phyloP scores from a whole-genome alignment of 2,329 filamentous ascomycete genomes.

The Botrytis hyacinthi region DNA sequence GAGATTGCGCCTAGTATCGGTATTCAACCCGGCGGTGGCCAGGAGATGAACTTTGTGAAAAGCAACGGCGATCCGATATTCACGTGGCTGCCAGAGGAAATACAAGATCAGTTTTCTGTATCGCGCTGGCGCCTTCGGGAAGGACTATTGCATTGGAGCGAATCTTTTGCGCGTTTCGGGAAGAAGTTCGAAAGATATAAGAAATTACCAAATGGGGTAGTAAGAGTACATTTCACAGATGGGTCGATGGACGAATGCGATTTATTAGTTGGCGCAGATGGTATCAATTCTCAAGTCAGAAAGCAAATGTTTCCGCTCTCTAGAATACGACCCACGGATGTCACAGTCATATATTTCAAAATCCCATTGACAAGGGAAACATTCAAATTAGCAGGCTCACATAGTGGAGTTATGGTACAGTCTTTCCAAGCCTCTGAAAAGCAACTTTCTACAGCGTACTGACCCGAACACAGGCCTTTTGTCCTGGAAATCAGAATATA shows the following conservation, averaged over 20 bases:
- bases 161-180: conserved; percentile 37
- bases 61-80: conserved; percentile 31
- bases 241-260: conserved; percentile 47
- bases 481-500: conserved; percentile 33
- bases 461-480: conserved; percentile 28
- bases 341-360: conserved; percentile 36
- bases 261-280: conserved; percentile 55
- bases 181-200: conserved; percentile 35
- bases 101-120: conserved; percentile 32
- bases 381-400: conserved; percentile 24
- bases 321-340: conserved; percentile 24
- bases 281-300: conserved; percentile 50
- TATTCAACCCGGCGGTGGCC: conserved; percentile 28
- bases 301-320: conserved; percentile 36
- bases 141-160: conserved; percentile 29
- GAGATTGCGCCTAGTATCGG: conserved; percentile 28
- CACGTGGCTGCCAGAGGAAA: conserved; percentile 30
- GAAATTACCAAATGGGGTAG: conserved; percentile 33
- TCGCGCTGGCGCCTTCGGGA: conserved; percentile 32
- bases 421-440: background rate
- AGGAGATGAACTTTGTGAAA: conserved; percentile 33
- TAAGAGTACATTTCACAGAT: conserved; percentile 45
- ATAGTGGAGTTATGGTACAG: conserved; percentile 30
- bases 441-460: background rate
- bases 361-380: conserved; percentile 33